Percentiles rank a stretch among this genome's conserved stretches.
Conservation (phyloP, 2,329 filamentous ascomycete species). For the Alternaria solani region DNA sequence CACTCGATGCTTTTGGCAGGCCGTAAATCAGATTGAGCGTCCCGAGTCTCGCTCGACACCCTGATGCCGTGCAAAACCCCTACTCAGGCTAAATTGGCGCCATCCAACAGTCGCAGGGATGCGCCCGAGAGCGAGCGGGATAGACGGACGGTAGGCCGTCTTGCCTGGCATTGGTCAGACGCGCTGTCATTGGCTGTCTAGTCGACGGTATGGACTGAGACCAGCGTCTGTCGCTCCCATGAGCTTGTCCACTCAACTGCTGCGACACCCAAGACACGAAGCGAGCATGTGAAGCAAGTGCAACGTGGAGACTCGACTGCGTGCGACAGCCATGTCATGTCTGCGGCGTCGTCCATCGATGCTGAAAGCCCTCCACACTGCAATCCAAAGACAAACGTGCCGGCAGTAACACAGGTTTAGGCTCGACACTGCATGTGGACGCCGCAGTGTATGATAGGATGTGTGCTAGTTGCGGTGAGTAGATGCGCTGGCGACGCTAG, state of each 20-base stretch:
- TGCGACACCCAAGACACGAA: conserved; percentile 23
- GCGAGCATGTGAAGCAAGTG: conserved; percentile 36
- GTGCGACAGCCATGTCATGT: conserved; percentile 48
- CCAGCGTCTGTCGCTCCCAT: conserved; percentile 24
- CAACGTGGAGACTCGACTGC: conserved; percentile 51
- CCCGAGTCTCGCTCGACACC: conserved; percentile 20
- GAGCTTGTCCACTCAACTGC: conserved; percentile 25
- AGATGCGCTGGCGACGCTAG: conserved; percentile 49
- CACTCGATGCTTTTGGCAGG: conserved; percentile 40
- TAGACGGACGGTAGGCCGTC: conserved; percentile 46
- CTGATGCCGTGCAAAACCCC: conserved; percentile 23
- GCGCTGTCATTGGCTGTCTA: conserved; percentile 19
- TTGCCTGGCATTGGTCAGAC: conserved; percentile 34
- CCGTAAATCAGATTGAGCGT: conserved; percentile 25
- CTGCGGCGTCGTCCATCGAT: conserved; percentile 28
- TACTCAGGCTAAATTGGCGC: conserved; percentile 50
- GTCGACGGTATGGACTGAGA: conserved; percentile 10
- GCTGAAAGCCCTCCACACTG: conserved; percentile 25
- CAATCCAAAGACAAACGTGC: conserved; percentile 47
- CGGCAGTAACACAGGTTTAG: conserved; percentile 45
- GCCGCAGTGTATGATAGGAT: conserved; percentile 43
- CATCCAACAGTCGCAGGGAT: conserved; percentile 39
- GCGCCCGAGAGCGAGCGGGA: conserved; percentile 40
- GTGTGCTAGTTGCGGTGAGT: conserved; percentile 45
- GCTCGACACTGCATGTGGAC: conserved; percentile 46